These are phyloP conservation scores for Cicer chorassanicum DNA, from an alignment of 306 rosid species.

Conservation along the genomic window DNA sequence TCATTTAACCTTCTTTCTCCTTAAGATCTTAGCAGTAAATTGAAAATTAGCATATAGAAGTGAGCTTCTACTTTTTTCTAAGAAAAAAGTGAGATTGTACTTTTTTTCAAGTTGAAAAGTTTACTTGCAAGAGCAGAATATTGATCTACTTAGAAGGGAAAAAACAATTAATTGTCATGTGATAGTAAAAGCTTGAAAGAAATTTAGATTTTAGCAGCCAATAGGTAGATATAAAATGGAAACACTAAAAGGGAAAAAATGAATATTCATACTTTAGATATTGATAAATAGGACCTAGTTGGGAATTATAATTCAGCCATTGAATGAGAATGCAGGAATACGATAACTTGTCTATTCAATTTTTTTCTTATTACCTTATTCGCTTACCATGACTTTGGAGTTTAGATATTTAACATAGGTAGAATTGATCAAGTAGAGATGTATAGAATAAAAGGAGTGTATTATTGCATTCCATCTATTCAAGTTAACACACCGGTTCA, in stretches of 20 bases:
- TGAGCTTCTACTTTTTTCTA: background rate
- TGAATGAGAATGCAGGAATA: constrained; percentile 11
- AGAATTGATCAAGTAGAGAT: background rate
- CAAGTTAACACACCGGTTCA: constrained; percentile 7
- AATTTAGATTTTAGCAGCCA: background rate
- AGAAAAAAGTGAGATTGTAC: background rate
- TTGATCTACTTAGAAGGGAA: background rate
- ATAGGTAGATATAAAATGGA: constrained; percentile 10
- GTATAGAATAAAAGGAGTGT: background rate
- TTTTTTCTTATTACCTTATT: constrained; percentile 4
- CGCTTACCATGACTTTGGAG: background rate
- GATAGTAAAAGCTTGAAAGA: constrained; percentile 12
- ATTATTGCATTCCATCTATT: constrained; percentile 13
- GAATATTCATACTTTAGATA: background rate
- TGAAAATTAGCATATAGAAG: background rate
- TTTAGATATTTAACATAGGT: background rate
- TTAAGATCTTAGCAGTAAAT: background rate
- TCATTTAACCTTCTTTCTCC: background rate
- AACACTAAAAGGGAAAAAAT: background rate
- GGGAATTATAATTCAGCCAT: background rate
- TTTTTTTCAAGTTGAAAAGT: constrained; percentile 4
- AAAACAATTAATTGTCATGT: background rate
- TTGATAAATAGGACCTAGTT: background rate
- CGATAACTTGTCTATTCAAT: background rate
- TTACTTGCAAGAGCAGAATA: background rate